These are phyloP conservation scores for Amesomyces nigricolor DNA, from an alignment of 2,329 filamentous ascomycete species.

Conservation along the genomic window DNA sequence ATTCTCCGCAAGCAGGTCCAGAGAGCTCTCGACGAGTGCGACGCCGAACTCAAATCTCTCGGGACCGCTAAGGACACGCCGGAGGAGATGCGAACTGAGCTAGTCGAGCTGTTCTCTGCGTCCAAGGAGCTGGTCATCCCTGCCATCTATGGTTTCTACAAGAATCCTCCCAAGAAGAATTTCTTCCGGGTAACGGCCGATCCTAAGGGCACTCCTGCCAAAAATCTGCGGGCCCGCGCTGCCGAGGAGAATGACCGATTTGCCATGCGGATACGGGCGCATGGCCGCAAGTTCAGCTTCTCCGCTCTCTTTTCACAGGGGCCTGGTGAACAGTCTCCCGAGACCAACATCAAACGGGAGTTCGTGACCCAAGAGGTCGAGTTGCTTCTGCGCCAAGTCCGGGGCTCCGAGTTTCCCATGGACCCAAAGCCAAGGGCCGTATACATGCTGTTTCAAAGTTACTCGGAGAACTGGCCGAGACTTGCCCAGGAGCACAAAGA, in stretches of 20 bases:
- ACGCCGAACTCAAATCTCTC: slow-evolving; percentile 45
- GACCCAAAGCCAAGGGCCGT: slow-evolving; percentile 49
- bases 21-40: slow-evolving; percentile 44
- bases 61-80: slow-evolving; percentile 47
- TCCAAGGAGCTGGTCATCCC: slow-evolving; percentile 51
- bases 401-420: slow-evolving; percentile 48
- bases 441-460: slow-evolving; percentile 50
- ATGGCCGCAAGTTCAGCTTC: slow-evolving; percentile 46
- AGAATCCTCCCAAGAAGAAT: slow-evolving; percentile 47
- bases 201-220: slow-evolving; percentile 45
- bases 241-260: slow-evolving; percentile 49
- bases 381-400: slow-evolving; percentile 44
- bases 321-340: slow-evolving; percentile 15
- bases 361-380: slow-evolving; percentile 46
- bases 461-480: slow-evolving; percentile 48
- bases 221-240: slow-evolving; percentile 46
- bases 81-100: slow-evolving; percentile 49
- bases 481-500: slow-evolving; percentile 50
- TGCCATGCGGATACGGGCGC: slow-evolving; percentile 42
- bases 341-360: slow-evolving; percentile 40
- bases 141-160: slow-evolving; percentile 50
- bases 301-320: slow-evolving; percentile 19
- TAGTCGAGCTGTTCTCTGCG: slow-evolving; percentile 47
- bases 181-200: slow-evolving; percentile 47
- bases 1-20: slow-evolving; percentile 47